phyloP scores from a whole-genome alignment of 768 basidiomycete species.

The Obba rivulosa region DNA sequence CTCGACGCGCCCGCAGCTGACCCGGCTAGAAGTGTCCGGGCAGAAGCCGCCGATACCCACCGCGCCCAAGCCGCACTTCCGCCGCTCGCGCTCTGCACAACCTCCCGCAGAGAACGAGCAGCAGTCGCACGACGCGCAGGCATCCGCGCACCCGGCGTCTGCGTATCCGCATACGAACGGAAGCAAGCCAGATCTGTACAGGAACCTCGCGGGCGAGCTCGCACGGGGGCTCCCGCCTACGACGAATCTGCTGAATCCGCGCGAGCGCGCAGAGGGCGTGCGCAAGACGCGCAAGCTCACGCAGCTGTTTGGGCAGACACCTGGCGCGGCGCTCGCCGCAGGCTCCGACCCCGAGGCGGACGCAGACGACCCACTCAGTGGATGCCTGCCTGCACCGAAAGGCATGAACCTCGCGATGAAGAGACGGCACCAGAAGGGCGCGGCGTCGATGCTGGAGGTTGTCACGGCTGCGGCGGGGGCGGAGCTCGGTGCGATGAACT shows the following conservation, averaged over 20 bases:
- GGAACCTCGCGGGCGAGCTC: conserved; percentile 5
- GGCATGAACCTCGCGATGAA: conserved; percentile 4
- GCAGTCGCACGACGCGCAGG: conserved; percentile 3
- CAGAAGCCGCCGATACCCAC: conserved; percentile 43
- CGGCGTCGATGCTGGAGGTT: conserved; percentile 20
- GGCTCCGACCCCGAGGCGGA: conserved; percentile 6
- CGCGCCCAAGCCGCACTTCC: conserved; percentile 42
- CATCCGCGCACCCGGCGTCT: neutral
- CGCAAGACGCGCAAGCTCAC: conserved; percentile 72
- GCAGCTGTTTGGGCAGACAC: conserved; percentile 73
- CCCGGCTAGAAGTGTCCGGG: conserved; percentile 24
- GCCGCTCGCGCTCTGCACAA: conserved; percentile 19
- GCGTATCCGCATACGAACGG: neutral
- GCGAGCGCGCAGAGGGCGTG: conserved; percentile 67
- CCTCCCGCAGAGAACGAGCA: conserved; percentile 4
- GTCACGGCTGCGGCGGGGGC: conserved; percentile 4
- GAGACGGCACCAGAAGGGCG: conserved; percentile 18
- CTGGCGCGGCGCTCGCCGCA: conserved; percentile 20
- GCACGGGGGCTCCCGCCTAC: conserved; percentile 46
- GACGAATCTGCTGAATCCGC: conserved; percentile 58
- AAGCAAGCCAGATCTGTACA: conserved; percentile 2
- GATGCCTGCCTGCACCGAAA: neutral
- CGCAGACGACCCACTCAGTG: conserved; percentile 3
- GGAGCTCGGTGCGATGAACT: conserved; percentile 12
- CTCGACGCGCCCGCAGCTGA: conserved; percentile 24